These are phyloP conservation scores for Acer negundo DNA, from an alignment of 345 rosid genomes.

Conservation along the genomic window DNA sequence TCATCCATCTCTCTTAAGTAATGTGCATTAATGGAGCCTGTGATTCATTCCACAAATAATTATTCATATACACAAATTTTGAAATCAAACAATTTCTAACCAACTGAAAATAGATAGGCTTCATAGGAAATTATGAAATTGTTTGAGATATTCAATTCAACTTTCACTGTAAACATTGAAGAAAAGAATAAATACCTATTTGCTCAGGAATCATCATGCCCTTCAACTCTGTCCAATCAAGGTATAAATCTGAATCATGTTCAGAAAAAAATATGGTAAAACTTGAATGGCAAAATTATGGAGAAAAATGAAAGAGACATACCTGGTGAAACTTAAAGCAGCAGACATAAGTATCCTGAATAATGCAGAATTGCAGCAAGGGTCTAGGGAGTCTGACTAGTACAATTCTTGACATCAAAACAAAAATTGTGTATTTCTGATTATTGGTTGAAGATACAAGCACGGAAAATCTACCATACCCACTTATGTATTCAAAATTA, in stretches of 20 bases:
- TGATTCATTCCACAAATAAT: not conserved
- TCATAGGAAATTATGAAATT: not conserved
- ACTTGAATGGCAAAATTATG: not conserved
- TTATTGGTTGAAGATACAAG: not conserved
- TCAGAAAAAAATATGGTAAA: not conserved
- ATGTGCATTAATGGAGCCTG: too few species aligned
- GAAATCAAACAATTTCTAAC: not conserved
- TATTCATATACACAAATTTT: not conserved
- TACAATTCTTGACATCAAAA: not conserved
- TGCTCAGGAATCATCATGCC: not conserved
- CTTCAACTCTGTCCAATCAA: constrained; percentile 7
- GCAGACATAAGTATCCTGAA: not conserved
- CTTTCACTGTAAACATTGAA: not conserved
- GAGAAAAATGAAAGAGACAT: not conserved
- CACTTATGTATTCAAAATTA: not conserved
- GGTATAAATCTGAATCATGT: not conserved
- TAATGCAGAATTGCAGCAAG: not conserved
- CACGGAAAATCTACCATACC: not conserved
- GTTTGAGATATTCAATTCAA: not conserved
- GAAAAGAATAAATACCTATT: not conserved
- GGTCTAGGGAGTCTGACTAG: not conserved
- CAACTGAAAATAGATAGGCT: not conserved
- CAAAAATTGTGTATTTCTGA: not conserved
- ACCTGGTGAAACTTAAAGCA: not conserved
- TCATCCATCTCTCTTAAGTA: not conserved